These are phyloP conservation scores for Aspergillus terreus DNA, from an alignment of 2,329 filamentous ascomycete species.

Conservation along the genomic window DNA sequence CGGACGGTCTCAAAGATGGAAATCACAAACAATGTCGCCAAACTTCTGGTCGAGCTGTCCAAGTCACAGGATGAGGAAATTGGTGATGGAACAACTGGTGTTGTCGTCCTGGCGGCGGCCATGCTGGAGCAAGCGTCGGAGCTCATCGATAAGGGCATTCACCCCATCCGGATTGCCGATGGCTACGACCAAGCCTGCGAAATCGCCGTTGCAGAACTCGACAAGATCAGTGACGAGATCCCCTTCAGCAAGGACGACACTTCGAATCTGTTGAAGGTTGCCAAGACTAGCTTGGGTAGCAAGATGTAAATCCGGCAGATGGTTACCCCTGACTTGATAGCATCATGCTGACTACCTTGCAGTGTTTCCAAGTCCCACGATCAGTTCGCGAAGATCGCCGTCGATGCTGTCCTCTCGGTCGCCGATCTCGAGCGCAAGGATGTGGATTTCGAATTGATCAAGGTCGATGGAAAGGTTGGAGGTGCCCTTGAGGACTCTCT, in stretches of 20 bases:
- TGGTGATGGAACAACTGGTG: slow-evolving; percentile 94
- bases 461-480: slow-evolving; percentile 97
- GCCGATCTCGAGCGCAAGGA: slow-evolving; percentile 94
- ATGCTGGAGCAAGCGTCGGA: slow-evolving; percentile 95
- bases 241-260: slow-evolving; percentile 77
- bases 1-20: slow-evolving; percentile 68
- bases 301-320: slow-evolving; percentile 63
- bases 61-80: slow-evolving; percentile 99
- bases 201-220: slow-evolving; percentile 87
- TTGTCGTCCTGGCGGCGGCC: slow-evolving; percentile 91
- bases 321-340: not conserved
- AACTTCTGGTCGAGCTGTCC: slow-evolving; percentile 92
- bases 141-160: slow-evolving; percentile 98
- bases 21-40: slow-evolving; percentile 96
- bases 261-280: slow-evolving; percentile 86
- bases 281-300: slow-evolving; percentile 91
- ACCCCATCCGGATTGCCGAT: slow-evolving; percentile 97
- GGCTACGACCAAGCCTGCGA: slow-evolving; percentile 98
- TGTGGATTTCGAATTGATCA: slow-evolving; percentile 98
- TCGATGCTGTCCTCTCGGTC: slow-evolving; percentile 94
- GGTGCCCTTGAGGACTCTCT: slow-evolving; percentile 89
- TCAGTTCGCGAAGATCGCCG: slow-evolving; percentile 94
- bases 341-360: slow-evolving; percentile 14
- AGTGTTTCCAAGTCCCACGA: slow-evolving; percentile 94
- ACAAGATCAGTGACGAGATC: slow-evolving; percentile 88